phyloP scores from a whole-genome alignment of 2,329 filamentous ascomycete genomes.

The Aspergillus novoparasiticus region DNA sequence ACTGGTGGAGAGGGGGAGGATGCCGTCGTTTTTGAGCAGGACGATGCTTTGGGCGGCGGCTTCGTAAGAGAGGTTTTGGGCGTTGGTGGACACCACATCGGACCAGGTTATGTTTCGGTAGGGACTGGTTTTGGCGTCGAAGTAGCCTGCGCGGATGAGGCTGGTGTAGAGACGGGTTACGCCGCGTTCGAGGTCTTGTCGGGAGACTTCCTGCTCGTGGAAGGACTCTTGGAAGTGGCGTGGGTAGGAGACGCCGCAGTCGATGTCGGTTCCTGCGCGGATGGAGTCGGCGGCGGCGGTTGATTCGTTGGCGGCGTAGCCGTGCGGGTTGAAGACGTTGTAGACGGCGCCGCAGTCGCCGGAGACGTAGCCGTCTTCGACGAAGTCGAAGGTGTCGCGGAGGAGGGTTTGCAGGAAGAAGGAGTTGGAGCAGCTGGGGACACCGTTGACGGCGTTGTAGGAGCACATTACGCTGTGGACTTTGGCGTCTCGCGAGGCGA shows the following conservation, averaged over 20 bases:
- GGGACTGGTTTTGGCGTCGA: conserved; percentile 46
- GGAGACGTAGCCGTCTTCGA: conserved; percentile 61
- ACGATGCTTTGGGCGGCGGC: conserved; percentile 53
- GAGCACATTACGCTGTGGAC: conserved; percentile 64
- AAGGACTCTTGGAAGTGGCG: conserved; percentile 48
- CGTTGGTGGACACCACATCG: conserved; percentile 58
- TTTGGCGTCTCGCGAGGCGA: conserved; percentile 61
- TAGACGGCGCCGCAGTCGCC: conserved; percentile 67
- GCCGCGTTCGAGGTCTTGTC: conserved; percentile 50
- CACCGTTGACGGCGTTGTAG: conserved; percentile 67
- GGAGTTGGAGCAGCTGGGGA: conserved; percentile 64
- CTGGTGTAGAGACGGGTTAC: conserved; percentile 53
- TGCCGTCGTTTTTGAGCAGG: conserved; percentile 57
- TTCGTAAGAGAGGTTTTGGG: conserved; percentile 58
- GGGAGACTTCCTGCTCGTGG: conserved; percentile 47
- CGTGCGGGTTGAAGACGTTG: conserved; percentile 61
- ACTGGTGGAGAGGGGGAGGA: conserved; percentile 45
- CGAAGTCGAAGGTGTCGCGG: conserved; percentile 67
- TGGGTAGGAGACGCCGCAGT: conserved; percentile 56
- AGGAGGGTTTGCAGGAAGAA: conserved; percentile 66
- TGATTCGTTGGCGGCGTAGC: conserved; percentile 47
- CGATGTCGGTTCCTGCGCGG: conserved; percentile 56
- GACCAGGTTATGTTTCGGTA: conserved; percentile 58
- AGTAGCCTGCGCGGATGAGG: conserved; percentile 56
- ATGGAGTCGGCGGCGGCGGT: conserved; percentile 52